Evolutionary conservation across 1,139 yeast species (phyloP).

Genomic region (Casaregolazyma suthepensis): DNA sequence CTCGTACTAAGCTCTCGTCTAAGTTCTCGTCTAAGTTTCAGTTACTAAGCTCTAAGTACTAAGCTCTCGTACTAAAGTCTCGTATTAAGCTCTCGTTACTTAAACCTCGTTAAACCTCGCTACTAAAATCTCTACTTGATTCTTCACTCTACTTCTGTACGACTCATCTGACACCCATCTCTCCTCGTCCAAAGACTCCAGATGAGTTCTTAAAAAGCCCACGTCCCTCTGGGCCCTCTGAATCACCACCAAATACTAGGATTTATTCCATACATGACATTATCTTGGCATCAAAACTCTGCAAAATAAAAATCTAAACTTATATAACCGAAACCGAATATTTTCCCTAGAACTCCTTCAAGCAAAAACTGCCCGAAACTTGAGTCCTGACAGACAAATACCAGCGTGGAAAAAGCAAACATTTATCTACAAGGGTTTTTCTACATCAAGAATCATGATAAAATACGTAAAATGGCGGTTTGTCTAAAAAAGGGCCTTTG

Average conservation of each 20-base stretch:
- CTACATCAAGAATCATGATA: neutral
- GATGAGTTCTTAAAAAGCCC: constrained; percentile 52
- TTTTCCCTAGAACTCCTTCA: neutral
- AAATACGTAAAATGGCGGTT: constrained; percentile 16
- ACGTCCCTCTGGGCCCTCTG: constrained; percentile 40
- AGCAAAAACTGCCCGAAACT: constrained; percentile 5
- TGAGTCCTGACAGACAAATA: neutral
- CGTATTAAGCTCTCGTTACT: too few relatives aligned
- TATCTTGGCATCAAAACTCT: neutral
- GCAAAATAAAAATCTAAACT: neutral
- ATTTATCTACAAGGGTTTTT: constrained; percentile 1
- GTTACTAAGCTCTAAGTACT: neutral
- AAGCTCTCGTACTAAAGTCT: too few relatives aligned
- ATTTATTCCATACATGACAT: neutral
- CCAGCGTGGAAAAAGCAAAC: neutral
- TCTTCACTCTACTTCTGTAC: constrained; percentile 40
- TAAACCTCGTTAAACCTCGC: too few relatives aligned
- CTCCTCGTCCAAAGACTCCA: constrained; percentile 41
- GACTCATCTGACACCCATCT: constrained; percentile 55
- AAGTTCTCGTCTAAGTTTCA: too few relatives aligned
- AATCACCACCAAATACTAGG: constrained; percentile 29
- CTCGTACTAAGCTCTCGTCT: too few relatives aligned
- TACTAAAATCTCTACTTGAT: too few relatives aligned
- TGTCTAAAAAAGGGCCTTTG: constrained; percentile 18
- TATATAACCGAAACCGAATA: neutral